phyloP scores from a whole-genome alignment of 2,329 filamentous ascomycete genomes.

The Trichoderma asperellum region DNA sequence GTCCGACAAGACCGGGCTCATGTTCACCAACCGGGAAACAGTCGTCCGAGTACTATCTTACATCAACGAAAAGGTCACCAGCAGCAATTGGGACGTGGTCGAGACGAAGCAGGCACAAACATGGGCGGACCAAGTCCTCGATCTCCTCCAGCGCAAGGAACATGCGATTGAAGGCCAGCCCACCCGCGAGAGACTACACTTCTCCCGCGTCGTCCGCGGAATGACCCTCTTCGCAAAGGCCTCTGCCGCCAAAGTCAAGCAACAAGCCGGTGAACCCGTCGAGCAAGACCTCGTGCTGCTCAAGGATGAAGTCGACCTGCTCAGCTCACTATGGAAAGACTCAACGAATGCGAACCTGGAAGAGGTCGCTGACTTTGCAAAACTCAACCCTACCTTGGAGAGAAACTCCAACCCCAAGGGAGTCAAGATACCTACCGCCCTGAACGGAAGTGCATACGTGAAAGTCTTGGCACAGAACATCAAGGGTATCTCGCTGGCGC shows the following conservation, averaged over 20 bases:
- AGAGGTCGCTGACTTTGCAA: constrained; percentile 34
- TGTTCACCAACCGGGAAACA: constrained; percentile 48
- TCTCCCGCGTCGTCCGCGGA: constrained; percentile 39
- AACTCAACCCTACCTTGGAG: constrained; percentile 34
- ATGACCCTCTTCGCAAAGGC: constrained; percentile 39
- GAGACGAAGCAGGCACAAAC: constrained; percentile 49
- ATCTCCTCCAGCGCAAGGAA: constrained; percentile 51
- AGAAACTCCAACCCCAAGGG: constrained; percentile 24
- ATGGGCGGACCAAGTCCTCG: constrained; percentile 53
- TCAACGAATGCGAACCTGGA: constrained; percentile 31
- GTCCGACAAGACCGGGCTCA: constrained; percentile 51
- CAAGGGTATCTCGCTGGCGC: constrained; percentile 51
- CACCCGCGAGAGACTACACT: constrained; percentile 33
- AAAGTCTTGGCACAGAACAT: constrained; percentile 40
- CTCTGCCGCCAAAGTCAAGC: constrained; percentile 36
- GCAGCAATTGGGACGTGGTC: constrained; percentile 41
- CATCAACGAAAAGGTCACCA: constrained; percentile 46
- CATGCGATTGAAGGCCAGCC: constrained; percentile 40
- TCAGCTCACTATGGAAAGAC: constrained; percentile 38
- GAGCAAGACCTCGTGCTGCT: constrained; percentile 37
- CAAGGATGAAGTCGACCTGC: constrained; percentile 38
- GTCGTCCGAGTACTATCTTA: constrained; percentile 39
- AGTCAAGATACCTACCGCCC: constrained; percentile 20
- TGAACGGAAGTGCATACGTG: constrained; percentile 39
- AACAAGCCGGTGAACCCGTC: constrained; percentile 33